phyloP scores from a whole-genome alignment of 257 asterid species.

The Nicotiana sylvestris region DNA sequence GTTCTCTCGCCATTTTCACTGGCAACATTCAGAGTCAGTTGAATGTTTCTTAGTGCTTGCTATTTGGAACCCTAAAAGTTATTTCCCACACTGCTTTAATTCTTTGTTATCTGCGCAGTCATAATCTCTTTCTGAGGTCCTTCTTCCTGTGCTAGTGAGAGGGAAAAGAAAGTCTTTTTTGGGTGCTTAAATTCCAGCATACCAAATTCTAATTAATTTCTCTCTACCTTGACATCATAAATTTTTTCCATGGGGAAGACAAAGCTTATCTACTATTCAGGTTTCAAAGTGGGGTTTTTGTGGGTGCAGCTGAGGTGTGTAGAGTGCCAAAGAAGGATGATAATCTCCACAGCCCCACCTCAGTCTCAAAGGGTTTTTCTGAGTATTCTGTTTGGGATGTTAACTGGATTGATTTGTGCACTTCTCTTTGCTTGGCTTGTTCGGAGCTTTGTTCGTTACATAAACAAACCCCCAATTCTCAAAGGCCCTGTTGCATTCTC shows the following conservation, averaged over 20 bases:
- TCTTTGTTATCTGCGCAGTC: too few relatives aligned
- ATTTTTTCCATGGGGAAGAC: conserved; percentile 33
- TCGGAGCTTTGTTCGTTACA: conserved; percentile 52
- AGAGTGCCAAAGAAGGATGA: conserved; percentile 43
- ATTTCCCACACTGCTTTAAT: neutral
- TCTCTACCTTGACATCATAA: neutral
- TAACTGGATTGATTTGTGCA: conserved; percentile 63
- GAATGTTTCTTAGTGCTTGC: neutral
- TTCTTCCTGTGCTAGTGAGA: conserved; percentile 6
- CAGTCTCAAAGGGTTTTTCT: conserved; percentile 35
- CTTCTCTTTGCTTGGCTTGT: conserved; percentile 51
- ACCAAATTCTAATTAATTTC: neutral
- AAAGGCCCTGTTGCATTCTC: conserved; percentile 70
- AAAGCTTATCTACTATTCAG: conserved; percentile 7
- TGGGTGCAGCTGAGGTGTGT: conserved; percentile 34
- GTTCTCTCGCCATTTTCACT: neutral
- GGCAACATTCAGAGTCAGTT: neutral
- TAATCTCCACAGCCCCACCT: conserved; percentile 27
- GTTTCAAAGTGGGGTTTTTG: conserved; percentile 22
- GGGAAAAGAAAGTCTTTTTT: neutral
- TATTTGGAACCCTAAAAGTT: neutral
- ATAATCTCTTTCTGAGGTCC: neutral
- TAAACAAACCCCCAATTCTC: conserved; percentile 64
- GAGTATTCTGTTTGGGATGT: conserved; percentile 58
- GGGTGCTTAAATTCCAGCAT: neutral